A percentile compares a stretch with the other conserved stretches of the same genome.
Evolutionary conservation across 176 grass and related monocot species (phyloP).

Genomic region (Hordeum marinum): DNA sequence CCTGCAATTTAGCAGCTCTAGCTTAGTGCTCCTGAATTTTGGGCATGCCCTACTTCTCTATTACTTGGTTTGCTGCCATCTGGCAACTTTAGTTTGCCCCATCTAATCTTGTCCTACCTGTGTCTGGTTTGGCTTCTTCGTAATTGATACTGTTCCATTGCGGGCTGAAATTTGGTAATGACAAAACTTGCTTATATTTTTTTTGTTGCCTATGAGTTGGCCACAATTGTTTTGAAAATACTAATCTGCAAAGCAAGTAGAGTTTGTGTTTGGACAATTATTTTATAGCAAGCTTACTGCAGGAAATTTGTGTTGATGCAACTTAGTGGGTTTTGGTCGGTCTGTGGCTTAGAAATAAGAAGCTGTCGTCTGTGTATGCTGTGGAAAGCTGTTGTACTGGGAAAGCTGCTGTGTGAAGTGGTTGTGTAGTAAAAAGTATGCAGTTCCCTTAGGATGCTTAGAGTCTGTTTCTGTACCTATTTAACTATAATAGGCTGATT

Average conservation of each 20-base stretch:
- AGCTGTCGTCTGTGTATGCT: no score
- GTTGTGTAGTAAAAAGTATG: no score
- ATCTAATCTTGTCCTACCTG: background rate
- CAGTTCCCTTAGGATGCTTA: no score
- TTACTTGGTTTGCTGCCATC: background rate
- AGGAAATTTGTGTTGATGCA: background rate
- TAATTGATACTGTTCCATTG: background rate
- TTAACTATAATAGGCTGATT: no score
- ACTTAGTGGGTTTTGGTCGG: background rate
- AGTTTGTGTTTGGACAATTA: background rate
- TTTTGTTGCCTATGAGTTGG: background rate
- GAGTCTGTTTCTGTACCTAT: no score
- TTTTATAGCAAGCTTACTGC: background rate
- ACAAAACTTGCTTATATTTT: background rate
- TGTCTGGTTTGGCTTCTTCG: background rate
- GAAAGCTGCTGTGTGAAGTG: no score
- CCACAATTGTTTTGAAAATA: background rate
- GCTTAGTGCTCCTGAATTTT: no score
- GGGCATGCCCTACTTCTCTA: background rate
- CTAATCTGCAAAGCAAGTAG: background rate
- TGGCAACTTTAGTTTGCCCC: background rate
- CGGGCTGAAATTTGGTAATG: background rate
- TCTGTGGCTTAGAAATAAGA: no score
- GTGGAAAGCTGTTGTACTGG: no score
- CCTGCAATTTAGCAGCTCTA: no score